Percentiles rank a stretch among this genome's conserved stretches.
These are phyloP conservation scores for Neocucurbitaria cava DNA, from an alignment of 2,329 filamentous ascomycete species.

Conservation along the genomic window DNA sequence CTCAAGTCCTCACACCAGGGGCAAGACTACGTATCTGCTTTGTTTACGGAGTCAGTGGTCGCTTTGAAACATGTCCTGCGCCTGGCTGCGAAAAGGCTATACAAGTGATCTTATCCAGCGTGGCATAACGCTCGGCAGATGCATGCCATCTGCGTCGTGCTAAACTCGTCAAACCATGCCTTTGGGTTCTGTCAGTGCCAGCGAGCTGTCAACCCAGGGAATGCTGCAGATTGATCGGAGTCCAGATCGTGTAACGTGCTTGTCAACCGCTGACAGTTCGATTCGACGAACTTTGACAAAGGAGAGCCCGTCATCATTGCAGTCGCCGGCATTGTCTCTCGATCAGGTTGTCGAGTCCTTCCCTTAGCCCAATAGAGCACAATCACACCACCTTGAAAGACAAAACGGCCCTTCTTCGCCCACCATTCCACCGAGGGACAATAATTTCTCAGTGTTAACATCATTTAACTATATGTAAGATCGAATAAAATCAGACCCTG, in stretches of 20 bases:
- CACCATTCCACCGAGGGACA: too few species aligned
- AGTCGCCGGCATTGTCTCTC: too few species aligned
- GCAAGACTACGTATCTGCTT: background rate
- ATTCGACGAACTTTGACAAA: too few species aligned
- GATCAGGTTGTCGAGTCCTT: too few species aligned
- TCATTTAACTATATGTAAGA: too few species aligned
- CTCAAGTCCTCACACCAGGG: background rate
- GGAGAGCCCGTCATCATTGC: too few species aligned
- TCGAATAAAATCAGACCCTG: too few species aligned
- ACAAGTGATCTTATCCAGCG: background rate
- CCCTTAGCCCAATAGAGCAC: too few species aligned
- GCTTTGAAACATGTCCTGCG: background rate
- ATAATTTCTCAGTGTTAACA: too few species aligned
- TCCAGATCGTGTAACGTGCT: background rate
- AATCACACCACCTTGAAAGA: too few species aligned
- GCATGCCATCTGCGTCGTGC: background rate
- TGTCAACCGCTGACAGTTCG: too few species aligned
- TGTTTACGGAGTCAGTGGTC: background rate
- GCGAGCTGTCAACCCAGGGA: background rate
- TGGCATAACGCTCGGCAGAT: background rate
- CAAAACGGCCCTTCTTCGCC: too few species aligned
- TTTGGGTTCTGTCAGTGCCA: background rate
- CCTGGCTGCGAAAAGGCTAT: background rate
- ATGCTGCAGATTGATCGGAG: background rate
- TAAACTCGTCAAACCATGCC: background rate